Percentiles rank a stretch among this genome's conserved stretches.
phyloP scores from a whole-genome alignment of 23 red algal genomes.

The Rhodosorus marinus region DNA sequence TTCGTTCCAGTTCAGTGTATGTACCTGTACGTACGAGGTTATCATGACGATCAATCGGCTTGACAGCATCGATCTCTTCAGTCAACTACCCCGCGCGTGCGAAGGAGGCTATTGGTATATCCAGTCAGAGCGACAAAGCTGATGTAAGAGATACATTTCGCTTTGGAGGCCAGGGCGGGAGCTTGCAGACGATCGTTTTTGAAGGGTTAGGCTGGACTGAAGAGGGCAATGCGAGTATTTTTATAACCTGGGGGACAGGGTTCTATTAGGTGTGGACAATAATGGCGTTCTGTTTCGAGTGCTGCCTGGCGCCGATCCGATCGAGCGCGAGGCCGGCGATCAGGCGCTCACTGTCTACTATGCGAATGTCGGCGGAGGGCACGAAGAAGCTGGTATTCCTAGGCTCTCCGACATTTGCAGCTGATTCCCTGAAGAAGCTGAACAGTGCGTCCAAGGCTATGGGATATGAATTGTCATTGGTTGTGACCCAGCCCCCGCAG shows the following conservation, averaged over 20 bases:
- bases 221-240: background rate
- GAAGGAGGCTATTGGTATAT: no score
- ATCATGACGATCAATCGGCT: no score
- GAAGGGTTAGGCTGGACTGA: background rate
- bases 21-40: no score
- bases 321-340: no score
- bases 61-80: no score
- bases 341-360: no score
- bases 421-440: slow-evolving; percentile 15
- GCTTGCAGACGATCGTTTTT: background rate
- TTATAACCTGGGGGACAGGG: background rate
- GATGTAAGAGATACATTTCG: no score
- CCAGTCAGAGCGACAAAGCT: no score
- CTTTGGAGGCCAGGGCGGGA: background rate
- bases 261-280: background rate
- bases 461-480: slow-evolving; percentile 16
- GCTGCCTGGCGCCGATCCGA: background rate
- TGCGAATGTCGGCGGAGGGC: no score
- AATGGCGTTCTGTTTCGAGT: background rate
- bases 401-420: slow-evolving; percentile 50
- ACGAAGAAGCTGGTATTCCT: slow-evolving; percentile 43
- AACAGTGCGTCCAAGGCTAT: no score
- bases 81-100: no score
- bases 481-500: slow-evolving; percentile 71
- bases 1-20: no score